A percentile compares a stretch with the other conserved stretches of the same genome.
These are phyloP conservation scores for Fusarium beomiforme DNA, from an alignment of 2,329 filamentous ascomycete genomes.

Conservation along the genomic window DNA sequence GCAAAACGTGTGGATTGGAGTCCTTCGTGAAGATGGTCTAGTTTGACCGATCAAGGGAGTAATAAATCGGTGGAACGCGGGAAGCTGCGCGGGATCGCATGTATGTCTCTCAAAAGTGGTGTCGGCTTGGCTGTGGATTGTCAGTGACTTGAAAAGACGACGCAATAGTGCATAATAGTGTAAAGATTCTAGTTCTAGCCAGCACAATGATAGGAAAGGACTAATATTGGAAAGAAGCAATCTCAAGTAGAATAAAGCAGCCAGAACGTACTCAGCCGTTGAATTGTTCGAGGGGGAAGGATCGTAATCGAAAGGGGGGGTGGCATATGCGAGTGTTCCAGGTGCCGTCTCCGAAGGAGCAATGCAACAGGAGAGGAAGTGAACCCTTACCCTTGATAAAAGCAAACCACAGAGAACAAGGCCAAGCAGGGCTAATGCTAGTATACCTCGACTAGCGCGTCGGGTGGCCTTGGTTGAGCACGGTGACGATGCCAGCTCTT, in stretches of 20 bases:
- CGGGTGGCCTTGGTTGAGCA: conserved; percentile 33
- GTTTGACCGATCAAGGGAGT: conserved; percentile 34
- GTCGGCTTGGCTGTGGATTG: conserved; percentile 32
- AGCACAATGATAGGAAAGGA: conserved; percentile 21
- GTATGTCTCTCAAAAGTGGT: conserved; percentile 27
- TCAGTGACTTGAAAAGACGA: conserved; percentile 32
- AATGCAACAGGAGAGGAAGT: conserved; percentile 40
- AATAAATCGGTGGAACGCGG: conserved; percentile 34
- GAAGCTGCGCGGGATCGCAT: conserved; percentile 26
- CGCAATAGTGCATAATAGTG: conserved; percentile 23
- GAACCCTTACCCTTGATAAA: conserved; percentile 42
- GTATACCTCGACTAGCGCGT: conserved; percentile 37
- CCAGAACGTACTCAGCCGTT: conserved; percentile 37
- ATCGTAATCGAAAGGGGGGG: conserved; percentile 39
- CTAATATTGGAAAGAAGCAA: conserved; percentile 15
- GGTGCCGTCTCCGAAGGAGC: conserved; percentile 35
- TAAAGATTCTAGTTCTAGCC: conserved; percentile 10
- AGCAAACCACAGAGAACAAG: conserved; percentile 39
- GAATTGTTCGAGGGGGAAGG: conserved; percentile 32
- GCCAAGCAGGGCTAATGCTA: conserved; percentile 34
- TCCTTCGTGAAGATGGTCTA: conserved; percentile 19
- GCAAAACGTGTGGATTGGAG: conserved; percentile 16
- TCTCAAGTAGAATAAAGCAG: conserved; percentile 9
- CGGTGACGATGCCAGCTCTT: conserved; percentile 40
- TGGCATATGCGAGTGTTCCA: conserved; percentile 31